Evolutionary conservation across 805 yeast genomes (phyloP).

Genomic region (Zygosaccharomyces kombuchaensis): DNA sequence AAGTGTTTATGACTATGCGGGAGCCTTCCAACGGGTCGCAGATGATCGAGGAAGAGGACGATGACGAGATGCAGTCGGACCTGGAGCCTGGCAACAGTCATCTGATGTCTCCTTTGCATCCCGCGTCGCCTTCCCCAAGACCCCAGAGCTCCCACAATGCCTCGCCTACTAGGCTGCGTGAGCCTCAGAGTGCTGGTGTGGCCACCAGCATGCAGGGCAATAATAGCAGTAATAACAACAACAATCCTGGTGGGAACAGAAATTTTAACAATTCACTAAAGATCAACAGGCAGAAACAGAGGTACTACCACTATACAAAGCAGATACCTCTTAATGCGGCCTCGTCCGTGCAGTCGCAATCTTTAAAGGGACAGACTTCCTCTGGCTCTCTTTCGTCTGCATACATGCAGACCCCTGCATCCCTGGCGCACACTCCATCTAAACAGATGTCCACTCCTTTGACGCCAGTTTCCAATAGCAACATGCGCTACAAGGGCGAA

Average conservation of each 20-base stretch:
- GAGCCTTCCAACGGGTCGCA: neutral
- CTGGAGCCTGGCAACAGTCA: constrained; percentile 1
- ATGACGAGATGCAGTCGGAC: constrained; percentile 4
- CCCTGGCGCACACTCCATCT: constrained; percentile 25
- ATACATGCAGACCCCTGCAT: constrained; percentile 27
- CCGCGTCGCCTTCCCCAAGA: constrained; percentile 18
- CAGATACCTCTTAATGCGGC: constrained; percentile 23
- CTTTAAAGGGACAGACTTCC: constrained; percentile 26
- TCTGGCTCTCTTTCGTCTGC: constrained; percentile 26
- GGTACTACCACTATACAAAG: constrained; percentile 32
- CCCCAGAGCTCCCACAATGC: neutral
- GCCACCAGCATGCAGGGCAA: neutral
- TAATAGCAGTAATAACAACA: constrained; percentile 1
- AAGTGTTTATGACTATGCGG: constrained; percentile 20
- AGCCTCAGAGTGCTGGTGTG: constrained; percentile 3
- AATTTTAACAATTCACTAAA: constrained; percentile 27
- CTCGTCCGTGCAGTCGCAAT: constrained; percentile 20
- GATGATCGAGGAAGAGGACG: constrained; percentile 25
- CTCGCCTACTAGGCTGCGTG: neutral
- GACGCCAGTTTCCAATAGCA: constrained; percentile 21
- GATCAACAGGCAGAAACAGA: constrained; percentile 33
- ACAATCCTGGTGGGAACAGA: neutral
- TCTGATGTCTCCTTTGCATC: constrained; percentile 25
- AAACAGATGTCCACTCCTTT: constrained; percentile 23
- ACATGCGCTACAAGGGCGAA: constrained; percentile 1